Evolutionary conservation across 805 yeast species (phyloP).

Genomic region (Teunomyces pallodes): DNA sequence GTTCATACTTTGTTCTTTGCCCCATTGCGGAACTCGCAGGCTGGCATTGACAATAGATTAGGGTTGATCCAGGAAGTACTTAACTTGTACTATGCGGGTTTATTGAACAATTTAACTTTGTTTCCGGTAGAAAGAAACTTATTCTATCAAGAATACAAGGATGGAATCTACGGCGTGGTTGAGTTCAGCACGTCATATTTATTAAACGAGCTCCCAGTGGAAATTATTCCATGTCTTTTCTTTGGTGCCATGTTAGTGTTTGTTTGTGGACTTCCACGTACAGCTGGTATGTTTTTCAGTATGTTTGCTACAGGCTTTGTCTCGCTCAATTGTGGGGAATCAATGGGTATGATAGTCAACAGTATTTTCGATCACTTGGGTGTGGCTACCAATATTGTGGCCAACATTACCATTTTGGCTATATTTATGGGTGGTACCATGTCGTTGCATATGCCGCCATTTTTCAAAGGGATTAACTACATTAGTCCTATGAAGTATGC

Average conservation of each 20-base stretch:
- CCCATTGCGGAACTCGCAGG: slow-evolving; percentile 17
- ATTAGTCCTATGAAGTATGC: slow-evolving; percentile 23
- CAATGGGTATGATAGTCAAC: slow-evolving; percentile 23
- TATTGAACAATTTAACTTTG: slow-evolving; percentile 22
- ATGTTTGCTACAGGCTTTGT: slow-evolving; percentile 15
- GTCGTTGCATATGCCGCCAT: slow-evolving; percentile 27
- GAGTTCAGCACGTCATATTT: slow-evolving; percentile 20
- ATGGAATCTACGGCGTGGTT: slow-evolving; percentile 20
- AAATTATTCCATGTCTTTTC: slow-evolving; percentile 18
- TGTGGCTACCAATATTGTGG: slow-evolving; percentile 20
- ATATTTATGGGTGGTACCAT: slow-evolving; percentile 30
- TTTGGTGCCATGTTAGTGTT: slow-evolving; percentile 22
- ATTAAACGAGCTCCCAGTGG: slow-evolving; percentile 25
- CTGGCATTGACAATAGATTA: slow-evolving; percentile 21
- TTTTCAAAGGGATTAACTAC: slow-evolving; percentile 23
- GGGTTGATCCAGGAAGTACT: slow-evolving; percentile 23
- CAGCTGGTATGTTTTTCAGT: slow-evolving; percentile 20
- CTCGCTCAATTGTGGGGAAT: slow-evolving; percentile 23
- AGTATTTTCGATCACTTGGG: slow-evolving; percentile 23
- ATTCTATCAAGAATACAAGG: slow-evolving; percentile 26
- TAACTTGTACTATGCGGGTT: slow-evolving; percentile 22
- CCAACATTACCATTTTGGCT: slow-evolving; percentile 18
- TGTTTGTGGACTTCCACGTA: slow-evolving; percentile 22
- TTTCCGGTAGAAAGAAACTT: slow-evolving; percentile 22
- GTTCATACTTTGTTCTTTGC: slow-evolving; percentile 24